Conservation (phyloP, 345 rosid species). For the Angophora floribunda region DNA sequence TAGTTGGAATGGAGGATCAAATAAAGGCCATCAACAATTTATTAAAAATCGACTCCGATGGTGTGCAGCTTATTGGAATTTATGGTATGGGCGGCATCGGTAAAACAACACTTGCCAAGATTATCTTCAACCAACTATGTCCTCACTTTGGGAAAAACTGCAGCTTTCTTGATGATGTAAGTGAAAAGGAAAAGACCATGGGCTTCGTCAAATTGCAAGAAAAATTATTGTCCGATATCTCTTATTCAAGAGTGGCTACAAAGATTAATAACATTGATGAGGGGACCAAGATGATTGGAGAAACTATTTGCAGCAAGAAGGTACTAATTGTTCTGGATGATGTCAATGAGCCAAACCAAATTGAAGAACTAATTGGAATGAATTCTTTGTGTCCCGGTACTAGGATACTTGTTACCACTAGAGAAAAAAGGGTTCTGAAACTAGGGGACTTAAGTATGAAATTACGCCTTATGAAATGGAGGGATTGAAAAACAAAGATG, state of each 20-base stretch:
- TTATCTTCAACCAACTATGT: neutral
- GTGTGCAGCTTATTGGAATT: neutral
- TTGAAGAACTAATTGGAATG: neutral
- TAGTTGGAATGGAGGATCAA: neutral
- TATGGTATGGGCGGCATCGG: neutral
- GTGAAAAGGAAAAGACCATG: neutral
- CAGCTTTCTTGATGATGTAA: neutral
- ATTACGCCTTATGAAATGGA: neutral
- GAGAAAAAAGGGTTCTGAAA: neutral
- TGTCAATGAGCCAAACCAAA: neutral
- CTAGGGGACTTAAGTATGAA: neutral
- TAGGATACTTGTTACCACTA: neutral
- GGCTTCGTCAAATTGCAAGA: neutral
- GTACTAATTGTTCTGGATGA: neutral
- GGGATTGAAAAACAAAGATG: rapidly evolving
- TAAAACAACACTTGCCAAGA: neutral
- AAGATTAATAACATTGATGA: rapidly evolving
- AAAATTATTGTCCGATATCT: neutral
- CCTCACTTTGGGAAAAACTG: neutral
- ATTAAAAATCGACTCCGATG: rapidly evolving
- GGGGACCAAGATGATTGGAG: neutral
- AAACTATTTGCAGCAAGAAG: neutral
- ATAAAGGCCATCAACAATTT: rapidly evolving
- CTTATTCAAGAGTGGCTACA: neutral
- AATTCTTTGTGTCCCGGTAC: neutral